Conservation (phyloP, 208 protist species). For the Leishmania major region DNA sequence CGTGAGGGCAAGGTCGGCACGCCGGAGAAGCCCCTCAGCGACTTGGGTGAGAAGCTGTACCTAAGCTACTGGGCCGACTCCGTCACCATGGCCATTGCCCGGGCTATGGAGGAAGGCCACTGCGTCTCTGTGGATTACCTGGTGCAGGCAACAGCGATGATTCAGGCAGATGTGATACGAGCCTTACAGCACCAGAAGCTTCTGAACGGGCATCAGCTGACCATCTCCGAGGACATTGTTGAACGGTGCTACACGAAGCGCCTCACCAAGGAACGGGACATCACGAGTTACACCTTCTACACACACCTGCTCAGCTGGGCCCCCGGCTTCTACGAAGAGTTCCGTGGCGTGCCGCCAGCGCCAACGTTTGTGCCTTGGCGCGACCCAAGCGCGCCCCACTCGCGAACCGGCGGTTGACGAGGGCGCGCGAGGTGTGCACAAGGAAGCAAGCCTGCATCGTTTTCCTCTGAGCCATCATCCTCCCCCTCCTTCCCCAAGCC, state of each 20-base stretch:
- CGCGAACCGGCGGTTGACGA: not conserved
- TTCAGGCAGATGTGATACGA: conserved; percentile 69
- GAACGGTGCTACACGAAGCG: conserved; percentile 76
- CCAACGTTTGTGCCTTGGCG: conserved; percentile 29
- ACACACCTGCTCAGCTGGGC: conserved; percentile 87
- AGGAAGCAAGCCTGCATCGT: not conserved
- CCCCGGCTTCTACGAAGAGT: conserved; percentile 76
- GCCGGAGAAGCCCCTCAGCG: conserved; percentile 99
- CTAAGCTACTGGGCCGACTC: conserved; percentile 93
- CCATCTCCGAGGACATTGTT: conserved; percentile 81
- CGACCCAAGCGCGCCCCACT: not conserved
- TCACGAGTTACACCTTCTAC: conserved; percentile 84
- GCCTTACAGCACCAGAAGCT: conserved; percentile 75
- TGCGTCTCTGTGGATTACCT: conserved; percentile 81
- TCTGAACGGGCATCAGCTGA: conserved; percentile 64
- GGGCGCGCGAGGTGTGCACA: not conserved
- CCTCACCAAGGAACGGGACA: conserved; percentile 68
- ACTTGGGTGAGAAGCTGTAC: conserved; percentile 97
- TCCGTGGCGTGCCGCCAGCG: conserved; percentile 22
- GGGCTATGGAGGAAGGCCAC: conserved; percentile 80
- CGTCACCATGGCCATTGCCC: conserved; percentile 79
- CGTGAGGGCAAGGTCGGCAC: conserved; percentile 96
- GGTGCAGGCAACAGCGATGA: conserved; percentile 81
- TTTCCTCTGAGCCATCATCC: not conserved
- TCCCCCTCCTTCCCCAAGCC: no score